Conservation (phyloP, 768 basidiomycete genomes). For the Epithele typhae region DNA sequence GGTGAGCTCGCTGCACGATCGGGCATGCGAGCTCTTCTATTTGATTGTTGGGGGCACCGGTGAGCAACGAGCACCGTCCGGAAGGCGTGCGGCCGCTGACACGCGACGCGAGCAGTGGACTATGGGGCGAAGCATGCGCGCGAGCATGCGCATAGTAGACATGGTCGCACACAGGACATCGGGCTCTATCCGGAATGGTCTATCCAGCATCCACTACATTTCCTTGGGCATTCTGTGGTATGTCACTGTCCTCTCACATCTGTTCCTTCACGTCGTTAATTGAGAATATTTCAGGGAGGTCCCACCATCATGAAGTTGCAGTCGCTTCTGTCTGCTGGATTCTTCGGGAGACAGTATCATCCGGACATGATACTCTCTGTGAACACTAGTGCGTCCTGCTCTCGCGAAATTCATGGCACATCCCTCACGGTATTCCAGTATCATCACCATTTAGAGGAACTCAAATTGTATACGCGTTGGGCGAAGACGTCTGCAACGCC, state of each 20-base stretch:
- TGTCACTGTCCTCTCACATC: constrained; percentile 3
- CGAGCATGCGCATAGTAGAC: constrained; percentile 35
- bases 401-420: neutral
- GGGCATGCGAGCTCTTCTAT: constrained; percentile 50
- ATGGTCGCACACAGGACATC: constrained; percentile 34
- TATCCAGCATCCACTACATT: constrained; percentile 37
- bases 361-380: constrained; percentile 46
- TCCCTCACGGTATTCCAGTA: constrained; percentile 28
- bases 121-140: constrained; percentile 42
- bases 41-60: constrained; percentile 41
- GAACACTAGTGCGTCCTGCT: constrained; percentile 27
- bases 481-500: constrained; percentile 37
- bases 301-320: constrained; percentile 45
- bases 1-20: constrained; percentile 48
- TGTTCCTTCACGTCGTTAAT: neutral
- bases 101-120: constrained; percentile 31
- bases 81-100: neutral
- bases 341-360: constrained; percentile 36
- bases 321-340: constrained; percentile 33
- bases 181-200: constrained; percentile 48
- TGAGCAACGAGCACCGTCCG: constrained; percentile 8
- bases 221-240: constrained; percentile 47
- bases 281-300: constrained; percentile 33
- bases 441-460: constrained; percentile 47
- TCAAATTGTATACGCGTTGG: constrained; percentile 41